These are phyloP conservation scores for Mytilinidion resinicola DNA, from an alignment of 495 filamentous ascomycete genomes.

Conservation along the genomic window DNA sequence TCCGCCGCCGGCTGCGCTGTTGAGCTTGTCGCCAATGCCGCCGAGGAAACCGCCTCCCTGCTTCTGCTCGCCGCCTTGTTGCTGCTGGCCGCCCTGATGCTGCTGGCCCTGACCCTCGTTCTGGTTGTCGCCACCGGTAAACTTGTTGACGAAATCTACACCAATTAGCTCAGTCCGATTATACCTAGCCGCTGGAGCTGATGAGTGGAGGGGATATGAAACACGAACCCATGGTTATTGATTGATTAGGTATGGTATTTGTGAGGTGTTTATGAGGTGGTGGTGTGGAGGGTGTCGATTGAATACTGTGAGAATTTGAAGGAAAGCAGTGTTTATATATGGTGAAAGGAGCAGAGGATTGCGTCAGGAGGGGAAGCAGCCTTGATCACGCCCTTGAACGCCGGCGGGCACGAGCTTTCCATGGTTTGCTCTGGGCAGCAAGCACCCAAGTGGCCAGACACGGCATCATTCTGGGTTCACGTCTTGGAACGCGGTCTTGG, in stretches of 20 bases:
- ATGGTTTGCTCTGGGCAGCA: too few species aligned
- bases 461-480: too few species aligned
- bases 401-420: too few species aligned
- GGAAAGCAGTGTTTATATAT: neutral
- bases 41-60: conserved; percentile 46
- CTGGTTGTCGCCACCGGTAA: conserved; percentile 28
- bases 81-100: neutral
- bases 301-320: neutral
- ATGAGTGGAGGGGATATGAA: neutral
- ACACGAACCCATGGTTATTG: too few species aligned
- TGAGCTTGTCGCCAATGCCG: conserved; percentile 50
- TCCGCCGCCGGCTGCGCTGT: conserved; percentile 58
- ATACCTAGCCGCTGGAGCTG: neutral
- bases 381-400: too few species aligned
- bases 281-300: neutral
- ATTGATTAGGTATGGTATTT: too few species aligned
- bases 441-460: too few species aligned
- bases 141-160: conserved; percentile 39
- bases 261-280: too few species aligned
- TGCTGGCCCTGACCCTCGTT: conserved; percentile 4
- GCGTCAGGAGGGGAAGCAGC: neutral
- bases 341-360: neutral
- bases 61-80: conserved; percentile 21
- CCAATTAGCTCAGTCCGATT: conserved; percentile 1
- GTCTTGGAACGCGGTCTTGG: too few species aligned